Percentiles rank a stretch among this genome's conserved stretches.
These are phyloP conservation scores for Lipomyces kockii DNA, from an alignment of 805 yeast species.

Conservation along the genomic window DNA sequence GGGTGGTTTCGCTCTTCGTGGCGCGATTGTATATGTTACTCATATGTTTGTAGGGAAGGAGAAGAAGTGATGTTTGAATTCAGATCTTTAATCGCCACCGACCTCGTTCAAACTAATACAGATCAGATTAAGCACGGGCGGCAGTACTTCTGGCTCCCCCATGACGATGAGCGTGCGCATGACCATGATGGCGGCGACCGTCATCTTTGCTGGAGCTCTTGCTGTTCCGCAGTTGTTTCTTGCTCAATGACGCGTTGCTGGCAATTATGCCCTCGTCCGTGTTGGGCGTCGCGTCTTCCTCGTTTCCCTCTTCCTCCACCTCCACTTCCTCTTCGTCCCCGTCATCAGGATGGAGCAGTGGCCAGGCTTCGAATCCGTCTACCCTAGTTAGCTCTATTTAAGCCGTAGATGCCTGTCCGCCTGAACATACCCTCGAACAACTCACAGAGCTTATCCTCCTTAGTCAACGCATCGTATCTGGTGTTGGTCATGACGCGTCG, in stretches of 20 bases:
- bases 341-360: constrained; percentile 35
- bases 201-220: too few relatives aligned
- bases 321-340: neutral
- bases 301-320: constrained; percentile 8
- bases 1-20: constrained; percentile 13
- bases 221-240: too few relatives aligned
- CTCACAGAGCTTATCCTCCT: constrained; percentile 43
- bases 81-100: too few relatives aligned
- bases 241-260: too few relatives aligned
- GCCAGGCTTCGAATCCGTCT: constrained; percentile 55
- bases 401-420: neutral
- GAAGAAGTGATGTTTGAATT: too few relatives aligned
- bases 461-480: constrained; percentile 32
- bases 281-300: constrained; percentile 21
- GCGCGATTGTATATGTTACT: too few relatives aligned
- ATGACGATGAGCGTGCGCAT: too few relatives aligned
- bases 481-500: constrained; percentile 40
- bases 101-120: too few relatives aligned
- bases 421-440: constrained; percentile 39
- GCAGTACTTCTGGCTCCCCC: too few relatives aligned
- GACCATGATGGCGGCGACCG: too few relatives aligned
- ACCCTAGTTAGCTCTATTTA: neutral
- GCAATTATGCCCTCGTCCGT: constrained; percentile 4
- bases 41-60: too few relatives aligned
- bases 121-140: too few relatives aligned